Base-by-base conservation (phyloP, 495 filamentous ascomycete species). In the Antarctomyces pellizariae region DNA sequence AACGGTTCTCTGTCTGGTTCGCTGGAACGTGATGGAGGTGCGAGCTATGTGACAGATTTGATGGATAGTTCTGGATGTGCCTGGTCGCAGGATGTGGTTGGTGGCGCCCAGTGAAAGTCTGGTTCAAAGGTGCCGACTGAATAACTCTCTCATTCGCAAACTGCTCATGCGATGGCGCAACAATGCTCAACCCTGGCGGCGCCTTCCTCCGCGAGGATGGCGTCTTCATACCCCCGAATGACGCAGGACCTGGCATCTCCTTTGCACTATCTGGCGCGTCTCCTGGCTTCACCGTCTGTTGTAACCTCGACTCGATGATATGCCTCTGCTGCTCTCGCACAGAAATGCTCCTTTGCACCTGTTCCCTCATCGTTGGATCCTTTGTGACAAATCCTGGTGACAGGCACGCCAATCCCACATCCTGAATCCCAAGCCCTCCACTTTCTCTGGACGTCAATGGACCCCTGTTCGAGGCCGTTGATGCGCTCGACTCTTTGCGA, bases 141-240 rank as follows among this genome's bases (percentile, higher is more conserved):
- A 97, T 84, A 16, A 97, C 82, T 30, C 86, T 62, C 52, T 97
- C 86, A 42, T 86, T 72, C 27, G 86, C 83, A 40, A 97, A 97
- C 24, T 89, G 78, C 30, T 83, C 67, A 35, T 89, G 80, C n/a
- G 83, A 79, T 0, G 86, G 86, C 9, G 86, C 79, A n/a, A 84
- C 75, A 34, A 97, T 97, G 28, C 82, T 86, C 26, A 97, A 53
- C 26, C 84, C 84, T 9, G 79, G 77, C 21, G 86, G 84, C 19
- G 80, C 73, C 38, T 62, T 83, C 62, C 63, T 82, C 60, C 49
- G 67, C 54, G 41, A 67, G 53, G 56, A 60, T 16, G 72, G 69
- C 12, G 70, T 71, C 44, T 74, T 83, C 21, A 65, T 59, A 19
- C 62, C 51, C 25, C 57, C 65, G n/a, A n/a, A n/a, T n/a, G n/a